Percentiles rank a stretch among this genome's conserved stretches.
Evolutionary conservation across 2,329 filamentous ascomycete genomes (phyloP).

Genomic region (Juglanconis oblonga): DNA sequence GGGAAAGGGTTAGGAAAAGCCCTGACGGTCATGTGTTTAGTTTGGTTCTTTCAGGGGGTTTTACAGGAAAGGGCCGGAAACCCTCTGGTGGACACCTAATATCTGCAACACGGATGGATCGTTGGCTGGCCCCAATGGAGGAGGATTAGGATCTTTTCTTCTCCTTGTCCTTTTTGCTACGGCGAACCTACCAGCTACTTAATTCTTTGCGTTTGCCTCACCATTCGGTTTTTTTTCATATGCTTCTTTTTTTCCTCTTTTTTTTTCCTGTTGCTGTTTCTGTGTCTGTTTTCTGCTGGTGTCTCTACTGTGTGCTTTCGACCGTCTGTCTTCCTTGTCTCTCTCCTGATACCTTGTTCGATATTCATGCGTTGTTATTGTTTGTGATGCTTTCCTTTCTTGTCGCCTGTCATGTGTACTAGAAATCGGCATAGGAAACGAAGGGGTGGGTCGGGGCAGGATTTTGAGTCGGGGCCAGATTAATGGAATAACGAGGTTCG

Average conservation of each 20-base stretch:
- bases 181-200: slow-evolving; percentile 37
- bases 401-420: slow-evolving; percentile 11
- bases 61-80: slow-evolving; percentile 24
- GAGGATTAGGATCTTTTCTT: slow-evolving; percentile 32
- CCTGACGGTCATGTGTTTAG: slow-evolving; percentile 33
- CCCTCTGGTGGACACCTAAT: slow-evolving; percentile 40
- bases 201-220: slow-evolving; percentile 30
- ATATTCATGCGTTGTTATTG: slow-evolving; percentile 39
- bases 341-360: slow-evolving; percentile 59
- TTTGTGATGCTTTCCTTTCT: slow-evolving; percentile 9
- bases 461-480: not conserved
- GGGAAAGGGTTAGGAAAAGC: slow-evolving; percentile 35
- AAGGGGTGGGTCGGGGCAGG: not conserved
- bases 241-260: slow-evolving; percentile 29
- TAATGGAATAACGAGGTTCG: slow-evolving; percentile 10
- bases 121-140: slow-evolving; percentile 53
- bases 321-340: slow-evolving; percentile 17
- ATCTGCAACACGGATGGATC: slow-evolving; percentile 35
- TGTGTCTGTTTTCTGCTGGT: slow-evolving; percentile 2
- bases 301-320: not conserved
- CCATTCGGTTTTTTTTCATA: slow-evolving; percentile 22
- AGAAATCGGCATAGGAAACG: slow-evolving; percentile 10
- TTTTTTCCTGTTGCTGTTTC: slow-evolving; percentile 22
- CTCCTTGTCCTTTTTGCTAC: slow-evolving; percentile 47
- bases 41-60: slow-evolving; percentile 21